Evolutionary conservation across 2,329 filamentous ascomycete species (phyloP), one percentile per base, ranked within the genome.

Genomic region (Rutstroemia sydowiana): DNA sequence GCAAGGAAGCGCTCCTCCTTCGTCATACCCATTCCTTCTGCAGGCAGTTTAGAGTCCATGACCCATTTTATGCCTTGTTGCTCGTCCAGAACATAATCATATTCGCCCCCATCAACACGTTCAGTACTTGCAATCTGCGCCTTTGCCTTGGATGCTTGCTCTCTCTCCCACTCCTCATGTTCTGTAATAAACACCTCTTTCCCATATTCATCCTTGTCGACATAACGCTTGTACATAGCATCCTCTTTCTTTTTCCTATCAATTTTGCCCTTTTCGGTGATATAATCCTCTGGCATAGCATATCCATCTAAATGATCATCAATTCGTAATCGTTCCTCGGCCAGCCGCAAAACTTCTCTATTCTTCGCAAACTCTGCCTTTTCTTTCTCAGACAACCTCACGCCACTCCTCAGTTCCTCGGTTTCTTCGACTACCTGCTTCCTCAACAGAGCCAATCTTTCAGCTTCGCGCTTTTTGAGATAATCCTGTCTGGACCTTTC

Each of bases 291-390:
- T 0, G 92, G 93, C 73, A 98, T 84, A 59, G 85, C 79, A 70
- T 97, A 98, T 2, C 92, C 92, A 71, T 96, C 91, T 18, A 85
- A 79, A 67, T 95, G 84, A 60, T 97, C 92, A 65, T 97, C 91
- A 57, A 98, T 95, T 40, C 81, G 80, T 51, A 92, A 73, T 20
- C 92, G 79, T 66, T 95, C 89, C 69, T 96, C 88, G 10, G 48
- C 88, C 39, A 95, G 74, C 32, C 84, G 78, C 39, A 95, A 70
- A 23, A 91, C 76, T 68, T 97, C 88, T 42, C 88, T 75, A 64
- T 97, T 97, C 64, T 88, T 85, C 2, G 85, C 85, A 66, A 98
- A 97, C 57, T 95, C 88, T 18, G 48, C 42, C 26, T 51, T 51
- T 51, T 98, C 93, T 54, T 77, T 77, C 54, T 87, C 81, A 0